phyloP scores from a whole-genome alignment of 2,329 filamentous ascomycete species.

The Fusarium begoniae region DNA sequence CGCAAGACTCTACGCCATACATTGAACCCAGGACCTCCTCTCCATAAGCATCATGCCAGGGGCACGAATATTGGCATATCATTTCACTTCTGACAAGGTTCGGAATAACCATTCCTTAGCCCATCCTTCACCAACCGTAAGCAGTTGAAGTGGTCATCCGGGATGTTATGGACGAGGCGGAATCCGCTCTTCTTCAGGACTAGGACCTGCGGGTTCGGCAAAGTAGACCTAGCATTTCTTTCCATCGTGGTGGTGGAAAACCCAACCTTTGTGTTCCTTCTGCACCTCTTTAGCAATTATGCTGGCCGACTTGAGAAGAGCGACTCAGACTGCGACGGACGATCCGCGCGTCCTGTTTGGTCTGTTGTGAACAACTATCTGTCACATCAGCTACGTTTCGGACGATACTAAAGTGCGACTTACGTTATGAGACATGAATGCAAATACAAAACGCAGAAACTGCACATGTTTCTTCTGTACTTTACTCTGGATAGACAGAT shows the following conservation, averaged over 20 bases:
- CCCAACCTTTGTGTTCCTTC: fast-evolving
- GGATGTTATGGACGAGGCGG: fast-evolving
- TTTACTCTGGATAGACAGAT: neutral
- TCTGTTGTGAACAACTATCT: fast-evolving
- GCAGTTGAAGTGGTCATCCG: no score
- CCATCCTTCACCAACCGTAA: no score
- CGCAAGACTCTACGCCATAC: fast-evolving
- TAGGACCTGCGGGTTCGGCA: fast-evolving
- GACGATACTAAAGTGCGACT: fast-evolving
- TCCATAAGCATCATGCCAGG: fast-evolving
- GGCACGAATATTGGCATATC: fast-evolving
- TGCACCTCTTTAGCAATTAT: fast-evolving
- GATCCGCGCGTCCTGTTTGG: no score
- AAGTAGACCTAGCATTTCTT: neutral
- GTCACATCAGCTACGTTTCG: fast-evolving
- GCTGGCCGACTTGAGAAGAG: fast-evolving
- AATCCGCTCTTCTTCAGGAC: fast-evolving
- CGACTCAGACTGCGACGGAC: fast-evolving
- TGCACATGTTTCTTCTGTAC: fast-evolving
- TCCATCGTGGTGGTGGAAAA: fast-evolving
- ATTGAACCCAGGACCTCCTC: fast-evolving
- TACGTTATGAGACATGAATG: fast-evolving
- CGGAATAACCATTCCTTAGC: neutral
- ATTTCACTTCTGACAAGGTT: fast-evolving
- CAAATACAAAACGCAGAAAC: fast-evolving